Base-by-base conservation (phyloP, 2,329 filamentous ascomycete species). In the Claviceps sorghi region DNA sequence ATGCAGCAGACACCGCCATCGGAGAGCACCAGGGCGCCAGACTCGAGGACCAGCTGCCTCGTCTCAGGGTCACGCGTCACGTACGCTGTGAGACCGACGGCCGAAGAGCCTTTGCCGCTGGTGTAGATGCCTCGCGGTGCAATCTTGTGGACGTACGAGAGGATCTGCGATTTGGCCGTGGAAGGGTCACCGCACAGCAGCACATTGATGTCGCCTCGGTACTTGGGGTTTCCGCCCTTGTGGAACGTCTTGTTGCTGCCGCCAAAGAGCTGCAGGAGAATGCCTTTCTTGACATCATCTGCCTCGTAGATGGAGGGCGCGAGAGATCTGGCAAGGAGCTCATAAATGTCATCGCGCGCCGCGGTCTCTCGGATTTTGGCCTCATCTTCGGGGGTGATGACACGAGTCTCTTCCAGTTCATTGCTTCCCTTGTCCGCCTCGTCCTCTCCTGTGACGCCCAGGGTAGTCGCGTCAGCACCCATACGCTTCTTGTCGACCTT, bases 231-330 rank as follows among this genome's bases (percentile, higher is more conserved):
- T 53, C 90, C 93, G 52, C 93, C 93, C 69, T 96, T 97, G 54
- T 95, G 81, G 67, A 98, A 98, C 1, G 87, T 88, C 72, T 98
- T 98, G 74, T 98, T 98, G 36, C 93, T 95, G 53, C 93, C 93
- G 40, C 93, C 91, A 65, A 98, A 98, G 42, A 98, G 80, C 64
- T 98, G 93, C 4, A 98, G 81, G 11, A 98, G 75, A 56, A 98
- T 96, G 11, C 93, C 93, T 71, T 98, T 98, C 76, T 98, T 98
- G 48, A 97, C 89, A 62, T 98, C 93, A 59, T 98, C 93, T 83
- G 95, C 86, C 69, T 98, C 93, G 71, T 94, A 96, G 62, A 98
- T 85, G 54, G 90, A 96, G 15, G 93, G 93, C 2, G 93, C 93
- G 30, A 98, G 74, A 1, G 91, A 97, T 40, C 91, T 82, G 19